Percentiles rank a stretch among this genome's conserved stretches.
phyloP scores from a whole-genome alignment of 169 alveolate genomes.

The Cryptosporidium ubiquitum region DNA sequence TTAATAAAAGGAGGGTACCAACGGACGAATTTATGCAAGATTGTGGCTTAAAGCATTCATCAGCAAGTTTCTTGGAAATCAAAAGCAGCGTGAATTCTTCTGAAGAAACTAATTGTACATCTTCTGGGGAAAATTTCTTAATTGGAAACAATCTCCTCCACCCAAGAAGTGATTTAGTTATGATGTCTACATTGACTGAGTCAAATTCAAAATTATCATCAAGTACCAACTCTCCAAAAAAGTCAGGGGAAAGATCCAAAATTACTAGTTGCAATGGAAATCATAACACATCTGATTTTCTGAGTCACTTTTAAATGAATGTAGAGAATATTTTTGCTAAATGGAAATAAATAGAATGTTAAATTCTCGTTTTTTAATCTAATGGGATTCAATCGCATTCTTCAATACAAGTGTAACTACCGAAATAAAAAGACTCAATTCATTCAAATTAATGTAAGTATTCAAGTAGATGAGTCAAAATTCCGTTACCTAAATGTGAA shows the following conservation, averaged over 20 bases:
- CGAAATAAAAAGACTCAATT: neutral
- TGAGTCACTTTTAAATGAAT: neutral
- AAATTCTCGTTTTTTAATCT: neutral
- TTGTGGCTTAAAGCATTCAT: neutral
- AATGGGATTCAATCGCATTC: neutral
- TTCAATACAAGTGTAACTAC: neutral
- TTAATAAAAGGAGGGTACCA: neutral
- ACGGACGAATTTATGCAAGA: neutral
- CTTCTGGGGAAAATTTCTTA: conserved; percentile 31
- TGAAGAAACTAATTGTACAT: conserved; percentile 47
- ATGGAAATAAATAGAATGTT: neutral
- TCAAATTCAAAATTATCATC: conserved; percentile 28
- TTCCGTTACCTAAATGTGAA: neutral
- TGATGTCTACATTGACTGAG: conserved; percentile 22
- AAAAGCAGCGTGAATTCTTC: conserved; percentile 48
- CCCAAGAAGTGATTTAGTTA: neutral
- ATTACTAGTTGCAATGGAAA: neutral
- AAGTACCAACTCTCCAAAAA: conserved; percentile 21
- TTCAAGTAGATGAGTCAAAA: neutral
- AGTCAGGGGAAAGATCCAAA: neutral
- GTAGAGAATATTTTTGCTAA: neutral
- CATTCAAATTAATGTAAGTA: neutral
- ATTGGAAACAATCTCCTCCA: neutral
- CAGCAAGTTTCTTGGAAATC: conserved; percentile 18
- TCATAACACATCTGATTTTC: neutral